Base-by-base conservation (phyloP, 768 basidiomycete genomes). In the Clathrus columnatus region DNA sequence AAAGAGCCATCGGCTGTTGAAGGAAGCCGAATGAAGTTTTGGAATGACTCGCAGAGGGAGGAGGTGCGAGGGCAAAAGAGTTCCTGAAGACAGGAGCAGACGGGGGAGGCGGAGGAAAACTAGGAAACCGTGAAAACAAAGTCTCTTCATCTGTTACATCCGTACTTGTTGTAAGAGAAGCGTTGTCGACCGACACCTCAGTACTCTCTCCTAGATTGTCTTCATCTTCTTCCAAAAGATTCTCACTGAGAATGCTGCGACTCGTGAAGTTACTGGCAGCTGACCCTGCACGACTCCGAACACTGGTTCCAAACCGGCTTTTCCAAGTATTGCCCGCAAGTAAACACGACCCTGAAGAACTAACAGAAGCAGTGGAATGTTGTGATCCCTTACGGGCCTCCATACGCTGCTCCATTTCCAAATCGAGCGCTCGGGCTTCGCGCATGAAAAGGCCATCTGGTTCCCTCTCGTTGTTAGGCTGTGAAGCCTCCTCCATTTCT, bases 331-430 rank as follows among this genome's bases (percentile, higher is more conserved):
- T 61, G 36, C 82, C 83, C 81, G 85, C 82, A 41, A 41, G 50
- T 17, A 55, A 59, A 27, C 21, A 49, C 30, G 49, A n/a, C n/a
- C n/a, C 53, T 28, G 63, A 64, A 21, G 61, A 64, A 1, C 80
- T 77, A 54, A 63, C 63, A 7, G 70, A 66, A 6, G 69, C 70
- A 29, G 68, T 65, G 4, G 80, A 85, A 8, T 72, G 73, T 18
- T 53, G 51, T 7, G 61, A 62, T 8, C 45, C 44, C 27, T 83
- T 87, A 63, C 88, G 84, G 44, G 86, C 83, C 48, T 89, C 71
- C 50, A 85, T 73, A 56, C 89, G 85, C 58, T 87, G 81, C 63
- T 91, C 87, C 89, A 91, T 91, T 41, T 87, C 89, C 65, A 83
- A 86, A 70, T 92, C 89, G 32, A 92, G 78, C 16, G 82, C 85